A percentile compares a stretch with the other conserved stretches of the same genome.
phyloP scores from a whole-genome alignment of 1,284 basidiomycete species.

The Ganoderma boninense region DNA sequence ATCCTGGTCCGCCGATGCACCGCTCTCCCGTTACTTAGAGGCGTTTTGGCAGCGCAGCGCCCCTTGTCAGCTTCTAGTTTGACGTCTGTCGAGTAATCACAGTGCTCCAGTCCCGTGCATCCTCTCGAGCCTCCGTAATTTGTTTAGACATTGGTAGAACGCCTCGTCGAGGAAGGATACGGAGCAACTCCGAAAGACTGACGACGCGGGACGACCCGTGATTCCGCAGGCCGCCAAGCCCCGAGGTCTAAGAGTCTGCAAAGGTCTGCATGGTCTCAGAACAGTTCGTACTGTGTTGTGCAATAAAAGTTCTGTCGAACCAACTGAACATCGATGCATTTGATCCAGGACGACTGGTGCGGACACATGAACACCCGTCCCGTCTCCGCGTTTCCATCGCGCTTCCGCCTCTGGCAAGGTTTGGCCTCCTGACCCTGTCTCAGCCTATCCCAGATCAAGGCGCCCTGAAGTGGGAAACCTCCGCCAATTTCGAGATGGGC shows the following conservation, averaged over 20 bases:
- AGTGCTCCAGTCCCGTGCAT: background rate
- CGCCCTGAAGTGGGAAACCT: conserved; percentile 3
- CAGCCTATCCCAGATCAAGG: conserved; percentile 24
- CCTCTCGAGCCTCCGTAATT: background rate
- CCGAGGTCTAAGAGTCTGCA: background rate
- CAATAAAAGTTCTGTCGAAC: background rate
- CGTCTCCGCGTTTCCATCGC: conserved; percentile 21
- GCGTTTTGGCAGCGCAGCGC: background rate
- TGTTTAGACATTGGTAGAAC: too few relatives aligned
- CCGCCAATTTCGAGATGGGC: background rate
- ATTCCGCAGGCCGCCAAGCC: background rate
- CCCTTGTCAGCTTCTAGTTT: background rate
- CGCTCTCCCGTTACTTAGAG: background rate
- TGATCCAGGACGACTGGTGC: conserved; percentile 6
- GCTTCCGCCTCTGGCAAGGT: conserved; percentile 16
- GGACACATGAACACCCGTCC: conserved; percentile 29
- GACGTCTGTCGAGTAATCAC: background rate
- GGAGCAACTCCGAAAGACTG: too few relatives aligned
- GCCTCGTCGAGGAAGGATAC: too few relatives aligned
- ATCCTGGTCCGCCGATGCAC: background rate
- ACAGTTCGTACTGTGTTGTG: background rate
- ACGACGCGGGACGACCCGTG: background rate
- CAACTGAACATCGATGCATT: conserved; percentile 20
- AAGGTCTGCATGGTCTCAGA: background rate
- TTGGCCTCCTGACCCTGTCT: conserved; percentile 25